These are phyloP conservation scores for Coprinopsis cinerea DNA, from an alignment of 768 basidiomycete species.

Conservation along the genomic window DNA sequence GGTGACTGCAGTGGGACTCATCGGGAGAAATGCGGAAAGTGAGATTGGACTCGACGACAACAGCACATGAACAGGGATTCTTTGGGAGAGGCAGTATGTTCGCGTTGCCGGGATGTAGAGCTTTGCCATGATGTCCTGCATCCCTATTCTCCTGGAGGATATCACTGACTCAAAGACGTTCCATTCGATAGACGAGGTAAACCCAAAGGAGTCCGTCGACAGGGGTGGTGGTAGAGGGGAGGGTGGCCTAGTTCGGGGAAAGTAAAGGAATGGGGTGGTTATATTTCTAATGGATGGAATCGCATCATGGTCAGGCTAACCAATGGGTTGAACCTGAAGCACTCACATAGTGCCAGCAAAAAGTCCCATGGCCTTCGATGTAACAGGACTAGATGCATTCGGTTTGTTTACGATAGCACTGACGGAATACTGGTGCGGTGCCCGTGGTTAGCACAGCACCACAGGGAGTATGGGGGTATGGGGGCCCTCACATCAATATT, in stretches of 20 bases:
- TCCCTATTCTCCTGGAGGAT: conserved; percentile 28
- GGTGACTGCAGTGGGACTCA: conserved; percentile 40
- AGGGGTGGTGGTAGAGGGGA: conserved; percentile 29
- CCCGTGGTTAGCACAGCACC: neutral
- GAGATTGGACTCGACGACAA: conserved; percentile 52
- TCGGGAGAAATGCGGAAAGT: conserved; percentile 55
- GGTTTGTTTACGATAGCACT: conserved; percentile 47
- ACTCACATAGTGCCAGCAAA: conserved; percentile 50
- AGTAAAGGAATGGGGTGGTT: conserved; percentile 57
- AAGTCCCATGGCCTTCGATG: conserved; percentile 47
- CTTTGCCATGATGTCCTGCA: conserved; percentile 36
- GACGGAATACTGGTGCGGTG: conserved; percentile 52
- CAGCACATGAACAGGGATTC: conserved; percentile 64
- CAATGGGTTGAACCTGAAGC: too few species aligned
- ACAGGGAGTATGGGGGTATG: neutral
- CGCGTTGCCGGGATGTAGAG: conserved; percentile 54
- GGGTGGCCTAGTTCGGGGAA: conserved; percentile 64
- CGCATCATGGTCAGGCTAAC: too few species aligned
- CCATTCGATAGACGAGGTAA: conserved; percentile 46
- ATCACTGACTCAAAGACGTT: conserved; percentile 36
- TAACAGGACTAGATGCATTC: conserved; percentile 38
- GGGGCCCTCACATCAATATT: conserved; percentile 39
- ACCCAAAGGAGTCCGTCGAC: conserved; percentile 26
- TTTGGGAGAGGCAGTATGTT: conserved; percentile 48
- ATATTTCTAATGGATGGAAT: conserved; percentile 34